A percentile compares a stretch with the other conserved stretches of the same genome.
These are phyloP conservation scores for Trichodelitschia bisporula DNA, from an alignment of 495 filamentous ascomycete species.

Conservation along the genomic window DNA sequence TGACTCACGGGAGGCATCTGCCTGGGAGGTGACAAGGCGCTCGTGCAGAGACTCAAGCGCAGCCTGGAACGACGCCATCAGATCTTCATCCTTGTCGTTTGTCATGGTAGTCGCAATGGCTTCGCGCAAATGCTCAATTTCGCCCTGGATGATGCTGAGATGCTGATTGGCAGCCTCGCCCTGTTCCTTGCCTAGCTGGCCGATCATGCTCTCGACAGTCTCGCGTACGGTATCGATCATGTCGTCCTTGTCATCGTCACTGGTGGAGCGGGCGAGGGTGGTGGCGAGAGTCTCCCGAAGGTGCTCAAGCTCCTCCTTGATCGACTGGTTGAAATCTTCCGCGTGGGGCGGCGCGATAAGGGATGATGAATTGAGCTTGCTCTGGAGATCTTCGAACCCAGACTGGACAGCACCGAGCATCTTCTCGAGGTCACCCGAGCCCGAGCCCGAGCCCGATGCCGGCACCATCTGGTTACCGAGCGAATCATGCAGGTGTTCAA, in stretches of 20 bases:
- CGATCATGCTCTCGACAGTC: neutral
- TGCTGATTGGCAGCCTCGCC: conserved; percentile 9
- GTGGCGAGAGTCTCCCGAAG: conserved; percentile 15
- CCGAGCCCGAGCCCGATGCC: too few species aligned
- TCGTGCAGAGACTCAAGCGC: conserved; percentile 14
- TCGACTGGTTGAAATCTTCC: conserved; percentile 19
- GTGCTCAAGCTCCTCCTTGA: conserved; percentile 36
- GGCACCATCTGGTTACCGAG: conserved; percentile 6
- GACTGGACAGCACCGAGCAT: conserved; percentile 13
- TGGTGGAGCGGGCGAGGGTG: too few species aligned
- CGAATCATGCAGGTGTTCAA: conserved; percentile 29
- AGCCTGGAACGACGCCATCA: conserved; percentile 22
- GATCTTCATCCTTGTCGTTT: conserved; percentile 22
- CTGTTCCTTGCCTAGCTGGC: too few species aligned
- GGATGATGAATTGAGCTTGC: too few species aligned
- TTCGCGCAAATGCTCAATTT: conserved; percentile 44
- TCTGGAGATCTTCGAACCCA: conserved; percentile 15
- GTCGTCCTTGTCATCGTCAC: conserved; percentile 15
- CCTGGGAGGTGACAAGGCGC: conserved; percentile 11
- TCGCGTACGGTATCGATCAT: conserved; percentile 8
- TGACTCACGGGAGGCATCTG: conserved; percentile 10
- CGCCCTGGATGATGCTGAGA: conserved; percentile 13
- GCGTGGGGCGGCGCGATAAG: too few species aligned
- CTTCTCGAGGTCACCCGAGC: too few species aligned
- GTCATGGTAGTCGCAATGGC: conserved; percentile 45